phyloP scores from a whole-genome alignment of 805 yeast species.

The Groenewaldozyma tartarivorans region DNA sequence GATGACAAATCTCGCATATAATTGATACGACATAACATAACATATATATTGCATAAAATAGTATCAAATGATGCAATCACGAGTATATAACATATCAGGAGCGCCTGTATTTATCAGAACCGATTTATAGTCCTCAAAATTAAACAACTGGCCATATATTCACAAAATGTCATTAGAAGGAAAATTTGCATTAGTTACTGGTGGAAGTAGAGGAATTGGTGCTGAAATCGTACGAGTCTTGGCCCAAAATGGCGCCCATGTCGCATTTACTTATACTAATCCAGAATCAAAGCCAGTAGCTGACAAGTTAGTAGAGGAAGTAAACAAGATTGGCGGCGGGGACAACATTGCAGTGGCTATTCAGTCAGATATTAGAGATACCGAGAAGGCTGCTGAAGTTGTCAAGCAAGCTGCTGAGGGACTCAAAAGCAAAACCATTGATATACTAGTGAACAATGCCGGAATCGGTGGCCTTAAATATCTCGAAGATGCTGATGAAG shows the following conservation, averaged over 20 bases:
- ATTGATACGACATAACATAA: too few species aligned
- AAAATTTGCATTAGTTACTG: conserved; percentile 29
- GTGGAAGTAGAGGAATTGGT: conserved; percentile 47
- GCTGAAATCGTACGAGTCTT: conserved; percentile 38
- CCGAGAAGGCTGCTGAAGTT: conserved; percentile 7
- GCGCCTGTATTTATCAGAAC: too few species aligned
- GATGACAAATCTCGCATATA: too few species aligned
- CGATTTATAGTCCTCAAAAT: too few species aligned
- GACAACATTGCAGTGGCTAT: conserved; percentile 7
- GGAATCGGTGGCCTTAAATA: conserved; percentile 17
- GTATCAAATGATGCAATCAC: too few species aligned
- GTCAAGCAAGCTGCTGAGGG: conserved; percentile 7
- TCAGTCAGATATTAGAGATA: conserved; percentile 11
- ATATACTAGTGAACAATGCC: conserved; percentile 30
- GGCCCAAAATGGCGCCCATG: conserved; percentile 37
- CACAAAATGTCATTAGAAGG: conserved; percentile 9
- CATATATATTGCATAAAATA: too few species aligned
- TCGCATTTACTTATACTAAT: conserved; percentile 20
- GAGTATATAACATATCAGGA: too few species aligned
- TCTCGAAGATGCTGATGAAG: conserved; percentile 10
- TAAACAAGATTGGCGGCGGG: neutral
- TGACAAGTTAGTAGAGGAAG: neutral
- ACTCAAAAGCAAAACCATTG: conserved; percentile 14
- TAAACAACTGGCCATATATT: too few species aligned
- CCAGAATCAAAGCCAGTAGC: neutral